Conservation (phyloP, 495 filamentous ascomycete species). For the Melanomma pulvis-pyrius region DNA sequence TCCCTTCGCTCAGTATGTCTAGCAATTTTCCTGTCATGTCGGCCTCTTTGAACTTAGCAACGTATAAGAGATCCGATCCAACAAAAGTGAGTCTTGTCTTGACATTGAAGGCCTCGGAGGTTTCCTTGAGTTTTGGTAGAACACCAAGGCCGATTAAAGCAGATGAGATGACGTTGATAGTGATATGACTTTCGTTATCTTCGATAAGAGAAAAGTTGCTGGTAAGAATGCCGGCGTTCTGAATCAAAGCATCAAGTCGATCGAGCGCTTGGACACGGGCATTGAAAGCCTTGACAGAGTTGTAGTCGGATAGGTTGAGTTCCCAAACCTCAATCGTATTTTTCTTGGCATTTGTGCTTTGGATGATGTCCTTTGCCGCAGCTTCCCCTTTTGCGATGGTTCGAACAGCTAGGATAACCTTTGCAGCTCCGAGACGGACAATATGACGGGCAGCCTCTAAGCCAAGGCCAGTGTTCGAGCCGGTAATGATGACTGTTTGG, state of each 20-base stretch:
- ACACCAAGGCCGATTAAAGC: constrained; percentile 52
- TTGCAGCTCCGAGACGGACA: constrained; percentile 40
- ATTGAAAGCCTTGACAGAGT: constrained; percentile 55
- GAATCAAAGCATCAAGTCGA: constrained; percentile 49
- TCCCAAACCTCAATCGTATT: constrained; percentile 55
- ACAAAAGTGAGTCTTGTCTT: constrained; percentile 38
- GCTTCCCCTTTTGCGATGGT: constrained; percentile 50
- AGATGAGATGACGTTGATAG: constrained; percentile 57
- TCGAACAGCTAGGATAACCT: constrained; percentile 45
- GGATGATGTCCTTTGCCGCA: constrained; percentile 52
- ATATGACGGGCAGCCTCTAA: constrained; percentile 43
- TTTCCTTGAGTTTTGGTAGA: constrained; percentile 45
- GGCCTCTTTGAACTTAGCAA: constrained; percentile 39
- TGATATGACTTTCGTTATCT: constrained; percentile 53
- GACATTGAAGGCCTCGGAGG: constrained; percentile 31
- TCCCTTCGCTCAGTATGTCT: constrained; percentile 35
- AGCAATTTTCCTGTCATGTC: constrained; percentile 24
- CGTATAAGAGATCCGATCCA: constrained; percentile 37
- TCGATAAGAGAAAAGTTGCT: constrained; percentile 41
- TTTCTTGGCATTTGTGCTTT: constrained; percentile 43
- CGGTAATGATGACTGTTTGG: constrained; percentile 45
- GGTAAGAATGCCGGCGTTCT: constrained; percentile 53
- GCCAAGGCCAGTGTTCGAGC: constrained; percentile 42
- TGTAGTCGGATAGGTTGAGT: constrained; percentile 58
- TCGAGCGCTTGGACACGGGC: constrained; percentile 45